phyloP scores from a whole-genome alignment of 2,329 filamentous ascomycete genomes.

The Paecilomyces fulvus region DNA sequence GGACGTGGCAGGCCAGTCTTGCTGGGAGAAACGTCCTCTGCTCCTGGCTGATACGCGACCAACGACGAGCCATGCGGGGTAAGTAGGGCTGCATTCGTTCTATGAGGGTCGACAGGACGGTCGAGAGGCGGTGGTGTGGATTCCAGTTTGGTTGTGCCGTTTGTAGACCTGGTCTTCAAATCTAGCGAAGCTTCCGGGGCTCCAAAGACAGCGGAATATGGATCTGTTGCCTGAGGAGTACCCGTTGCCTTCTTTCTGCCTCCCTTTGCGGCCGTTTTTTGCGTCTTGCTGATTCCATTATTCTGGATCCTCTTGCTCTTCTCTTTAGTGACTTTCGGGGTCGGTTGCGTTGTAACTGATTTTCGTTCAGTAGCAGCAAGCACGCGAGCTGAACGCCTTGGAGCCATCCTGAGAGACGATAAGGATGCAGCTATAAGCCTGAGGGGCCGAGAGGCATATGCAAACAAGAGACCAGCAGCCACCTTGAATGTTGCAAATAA shows the following conservation, averaged over 20 bases:
- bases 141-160: constrained; percentile 38
- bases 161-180: constrained; percentile 18
- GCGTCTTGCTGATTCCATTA: constrained; percentile 22
- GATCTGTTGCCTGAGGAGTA: constrained; percentile 1
- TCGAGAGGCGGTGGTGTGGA: constrained; percentile 34
- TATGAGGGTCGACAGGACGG: constrained; percentile 39
- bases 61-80: constrained; percentile 38
- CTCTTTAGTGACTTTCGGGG: constrained; percentile 13
- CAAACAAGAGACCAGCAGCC: background rate
- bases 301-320: constrained; percentile 13
- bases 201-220: background rate
- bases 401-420: constrained; percentile 35
- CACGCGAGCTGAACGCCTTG: constrained; percentile 45
- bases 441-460: background rate
- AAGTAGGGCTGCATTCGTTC: constrained; percentile 41
- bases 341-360: constrained; percentile 10
- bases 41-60: constrained; percentile 39
- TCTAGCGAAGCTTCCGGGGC: constrained; percentile 15
- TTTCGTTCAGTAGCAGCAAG: constrained; percentile 19
- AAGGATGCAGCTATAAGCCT: background rate
- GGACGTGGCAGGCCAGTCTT: constrained; percentile 33
- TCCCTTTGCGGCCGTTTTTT: constrained; percentile 11
- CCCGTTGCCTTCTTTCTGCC: constrained; percentile 3
- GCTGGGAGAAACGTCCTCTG: constrained; percentile 31
- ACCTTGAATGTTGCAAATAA: background rate